Base-by-base conservation (phyloP, 495 filamentous ascomycete species). In the Usnea hakonensis region DNA sequence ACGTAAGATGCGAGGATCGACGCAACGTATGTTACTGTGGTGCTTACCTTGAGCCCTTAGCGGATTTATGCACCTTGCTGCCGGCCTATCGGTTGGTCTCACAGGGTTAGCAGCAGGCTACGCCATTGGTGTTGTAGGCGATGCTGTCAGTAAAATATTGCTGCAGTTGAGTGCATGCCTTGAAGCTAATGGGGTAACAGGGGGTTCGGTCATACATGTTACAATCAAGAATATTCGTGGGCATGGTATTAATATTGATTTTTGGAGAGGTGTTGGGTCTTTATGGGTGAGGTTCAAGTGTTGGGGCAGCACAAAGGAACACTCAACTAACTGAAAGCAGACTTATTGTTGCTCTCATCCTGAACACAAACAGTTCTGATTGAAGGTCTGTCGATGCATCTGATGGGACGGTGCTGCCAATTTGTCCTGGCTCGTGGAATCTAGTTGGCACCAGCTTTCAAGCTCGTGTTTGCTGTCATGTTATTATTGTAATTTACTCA, bases 221-320 rank as follows among this genome's bases (percentile, higher is more conserved):
- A 65, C 94, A 99, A 75, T 92, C 87, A 26, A 85, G 92, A 57
- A 86, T 99, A 50, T 99, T 96, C 68, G 94, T 99, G 40, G 94
- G 94, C 73, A 96, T 97, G 94, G 93, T 98, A 61, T 74, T 98
- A 68, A 97, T 98, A 64, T 81, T 98, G 67, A 98, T 98, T 83
- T 98, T 98, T 72, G 93, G 89, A 55, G 94, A 99, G 80, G 94
- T 99, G 26, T 74, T 99, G 66, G 94, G 94, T 68, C 86, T 99
- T 44, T 99, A 99, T 71, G 95, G 95, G 88, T 95, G 83, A 66
- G 88, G 17, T 43, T 19, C 36, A 16, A 17, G 6, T 28, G 17
- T 32, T 33, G n/a, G 3, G 2, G 7, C 14, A 55, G 46, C n/a
- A 19, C 21, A 26, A 21, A 40, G 54, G 26, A n/a, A 40, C 38